Base-by-base conservation (phyloP, 1,284 basidiomycete genomes). In the Ustilago tritici region DNA sequence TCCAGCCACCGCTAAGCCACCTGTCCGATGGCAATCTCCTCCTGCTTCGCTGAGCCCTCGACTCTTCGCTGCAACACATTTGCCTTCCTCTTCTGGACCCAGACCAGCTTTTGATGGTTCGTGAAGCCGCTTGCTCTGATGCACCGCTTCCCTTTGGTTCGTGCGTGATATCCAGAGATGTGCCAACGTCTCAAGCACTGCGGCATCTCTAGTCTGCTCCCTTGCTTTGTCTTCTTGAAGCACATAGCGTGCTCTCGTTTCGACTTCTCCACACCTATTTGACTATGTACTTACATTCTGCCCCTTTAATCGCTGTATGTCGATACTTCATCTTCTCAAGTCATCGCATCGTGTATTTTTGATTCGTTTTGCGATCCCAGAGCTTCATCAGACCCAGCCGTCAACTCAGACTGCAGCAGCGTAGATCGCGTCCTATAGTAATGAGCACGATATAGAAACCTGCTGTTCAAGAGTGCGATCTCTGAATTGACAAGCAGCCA, bases 21-120 rank as follows among this genome's bases (percentile, higher is more conserved):
- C 28, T n/a, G 11, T 15, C 2, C 36, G 40, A 19, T 32, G 40
- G 40, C 11, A 36, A 4, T 46, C 62, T 3, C 49, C 47, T 36
- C 17, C 23, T 50, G 49, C 31, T n/a, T 50, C 23, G 4, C 49
- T 28, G 9, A 50, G 15, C n/a, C 28, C 49, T 50, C 28, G 14
- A 31, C 28, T 32, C 28, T 10, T 15, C 12, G 10, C 14, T 31
- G 28, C 49, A 19, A 15, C 15, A 4, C 23, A 32, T 12, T 9
- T 10, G 28, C 28, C 28, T 8, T 19, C 43, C 3, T 11, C 28
- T 8, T 6, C 3, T 14, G 7, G 49, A 50, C 49, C 49, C 12
- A 28, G 49, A 50, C 23, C 49, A 31, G 49, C 49, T 32, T 50
- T 50, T 50, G 49, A 50, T 50, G 49, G 49, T 28, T 1, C 49